Percentiles rank a stretch among this genome's conserved stretches.
These are phyloP conservation scores for Cystoderma amianthinum DNA, from an alignment of 768 basidiomycete genomes.

Conservation along the genomic window DNA sequence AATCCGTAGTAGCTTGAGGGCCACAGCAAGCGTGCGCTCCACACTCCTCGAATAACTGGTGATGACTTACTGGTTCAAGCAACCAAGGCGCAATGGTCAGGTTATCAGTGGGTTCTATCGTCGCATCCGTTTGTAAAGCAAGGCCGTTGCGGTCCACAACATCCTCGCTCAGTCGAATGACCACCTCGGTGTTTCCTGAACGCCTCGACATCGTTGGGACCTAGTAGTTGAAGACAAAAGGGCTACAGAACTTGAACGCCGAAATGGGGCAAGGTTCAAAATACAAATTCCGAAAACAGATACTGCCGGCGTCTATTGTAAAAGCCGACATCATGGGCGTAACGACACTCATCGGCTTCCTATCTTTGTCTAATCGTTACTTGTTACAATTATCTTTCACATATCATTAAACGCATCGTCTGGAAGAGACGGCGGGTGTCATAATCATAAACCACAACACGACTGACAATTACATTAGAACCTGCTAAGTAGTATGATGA, in stretches of 20 bases:
- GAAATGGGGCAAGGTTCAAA: background rate
- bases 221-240: background rate
- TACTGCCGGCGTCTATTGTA: background rate
- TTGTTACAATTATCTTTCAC: too few relatives aligned
- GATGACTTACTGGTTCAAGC: background rate
- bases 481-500: too few relatives aligned
- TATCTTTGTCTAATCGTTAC: too few relatives aligned
- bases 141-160: conserved; percentile 6
- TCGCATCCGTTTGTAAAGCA: conserved; percentile 2
- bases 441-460: too few relatives aligned
- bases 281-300: background rate
- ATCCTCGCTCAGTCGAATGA: conserved; percentile 6
- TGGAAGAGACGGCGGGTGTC: too few relatives aligned
- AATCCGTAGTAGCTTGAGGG: background rate
- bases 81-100: background rate
- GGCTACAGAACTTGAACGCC: too few relatives aligned
- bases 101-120: background rate
- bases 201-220: background rate
- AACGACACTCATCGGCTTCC: too few relatives aligned
- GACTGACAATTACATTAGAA: too few relatives aligned
- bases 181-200: background rate
- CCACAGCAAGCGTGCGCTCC: background rate
- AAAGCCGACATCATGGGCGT: background rate
- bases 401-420: too few relatives aligned
- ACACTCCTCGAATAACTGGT: background rate